These are phyloP conservation scores for Mycena venus DNA, from an alignment of 768 basidiomycete genomes.

Conservation along the genomic window DNA sequence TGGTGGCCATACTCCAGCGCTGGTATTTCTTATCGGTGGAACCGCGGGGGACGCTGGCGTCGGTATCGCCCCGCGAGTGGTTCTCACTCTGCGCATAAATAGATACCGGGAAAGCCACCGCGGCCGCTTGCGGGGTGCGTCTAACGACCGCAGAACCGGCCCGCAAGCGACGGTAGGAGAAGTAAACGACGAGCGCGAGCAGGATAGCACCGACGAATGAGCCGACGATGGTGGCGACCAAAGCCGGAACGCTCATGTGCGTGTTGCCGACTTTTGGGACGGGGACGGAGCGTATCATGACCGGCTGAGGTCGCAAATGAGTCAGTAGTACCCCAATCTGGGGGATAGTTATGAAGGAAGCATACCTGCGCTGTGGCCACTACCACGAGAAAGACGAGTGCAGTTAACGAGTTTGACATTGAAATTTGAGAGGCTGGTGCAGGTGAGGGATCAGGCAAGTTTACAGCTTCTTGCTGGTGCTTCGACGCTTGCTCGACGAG, in stretches of 20 bases:
- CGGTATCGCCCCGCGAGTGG: background rate
- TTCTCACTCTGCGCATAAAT: background rate
- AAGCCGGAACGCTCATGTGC: background rate
- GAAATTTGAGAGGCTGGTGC: background rate
- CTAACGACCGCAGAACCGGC: background rate
- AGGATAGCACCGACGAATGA: background rate
- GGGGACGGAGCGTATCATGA: background rate
- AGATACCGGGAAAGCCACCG: background rate
- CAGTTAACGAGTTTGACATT: background rate
- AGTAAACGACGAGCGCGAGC: background rate
- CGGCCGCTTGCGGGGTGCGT: background rate
- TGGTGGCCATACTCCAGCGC: background rate
- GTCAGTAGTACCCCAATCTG: background rate
- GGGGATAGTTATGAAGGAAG: background rate
- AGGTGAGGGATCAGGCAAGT: background rate
- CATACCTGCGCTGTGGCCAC: background rate
- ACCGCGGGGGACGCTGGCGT: background rate
- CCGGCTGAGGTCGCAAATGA: background rate
- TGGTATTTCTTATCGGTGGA: background rate
- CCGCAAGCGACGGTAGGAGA: background rate
- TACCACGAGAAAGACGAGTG: background rate
- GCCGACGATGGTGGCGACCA: background rate
- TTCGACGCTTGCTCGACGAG: background rate
- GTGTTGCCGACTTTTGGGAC: background rate
- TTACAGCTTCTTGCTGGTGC: background rate